These are phyloP conservation scores for Hordeum vulgare DNA, from an alignment of 176 grass and related monocot genomes.

Conservation along the genomic window DNA sequence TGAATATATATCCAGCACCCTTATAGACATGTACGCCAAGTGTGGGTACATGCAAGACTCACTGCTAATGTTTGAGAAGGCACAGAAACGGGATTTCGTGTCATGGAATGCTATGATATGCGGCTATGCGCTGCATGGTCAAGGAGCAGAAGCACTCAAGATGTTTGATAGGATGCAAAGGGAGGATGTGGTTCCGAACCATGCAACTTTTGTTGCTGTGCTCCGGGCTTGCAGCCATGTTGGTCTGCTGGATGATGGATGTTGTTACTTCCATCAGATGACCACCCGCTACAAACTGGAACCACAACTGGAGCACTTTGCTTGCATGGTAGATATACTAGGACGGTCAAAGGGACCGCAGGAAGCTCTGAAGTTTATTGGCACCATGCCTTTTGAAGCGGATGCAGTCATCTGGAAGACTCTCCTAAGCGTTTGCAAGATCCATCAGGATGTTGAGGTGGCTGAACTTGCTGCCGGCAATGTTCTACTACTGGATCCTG, in stretches of 20 bases:
- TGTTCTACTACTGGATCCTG: slow-evolving; percentile 46
- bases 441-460: slow-evolving; percentile 51
- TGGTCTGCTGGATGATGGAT: slow-evolving; percentile 62
- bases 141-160: slow-evolving; percentile 58
- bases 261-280: slow-evolving; percentile 65
- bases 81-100: slow-evolving; percentile 55
- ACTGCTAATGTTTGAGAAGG: slow-evolving; percentile 52
- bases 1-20: slow-evolving; percentile 72
- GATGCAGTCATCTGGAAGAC: slow-evolving; percentile 80
- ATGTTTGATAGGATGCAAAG: slow-evolving; percentile 86
- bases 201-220: slow-evolving; percentile 75
- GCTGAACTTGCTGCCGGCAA: slow-evolving; percentile 69
- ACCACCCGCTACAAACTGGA: slow-evolving; percentile 47
- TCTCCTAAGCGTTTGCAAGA: slow-evolving; percentile 67
- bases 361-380: slow-evolving; percentile 62
- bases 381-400: slow-evolving; percentile 63
- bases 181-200: slow-evolving; percentile 65
- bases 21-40: slow-evolving; percentile 90
- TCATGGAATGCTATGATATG: slow-evolving; percentile 94
- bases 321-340: slow-evolving; percentile 87
- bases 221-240: slow-evolving; percentile 86
- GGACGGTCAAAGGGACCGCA: slow-evolving; percentile 55
- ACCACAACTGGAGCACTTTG: slow-evolving; percentile 79
- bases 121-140: slow-evolving; percentile 77
- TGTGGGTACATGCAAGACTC: slow-evolving; percentile 65